Evolutionary conservation across 2,329 filamentous ascomycete species (phyloP).

Genomic region (Incumbomyces delicatus): DNA sequence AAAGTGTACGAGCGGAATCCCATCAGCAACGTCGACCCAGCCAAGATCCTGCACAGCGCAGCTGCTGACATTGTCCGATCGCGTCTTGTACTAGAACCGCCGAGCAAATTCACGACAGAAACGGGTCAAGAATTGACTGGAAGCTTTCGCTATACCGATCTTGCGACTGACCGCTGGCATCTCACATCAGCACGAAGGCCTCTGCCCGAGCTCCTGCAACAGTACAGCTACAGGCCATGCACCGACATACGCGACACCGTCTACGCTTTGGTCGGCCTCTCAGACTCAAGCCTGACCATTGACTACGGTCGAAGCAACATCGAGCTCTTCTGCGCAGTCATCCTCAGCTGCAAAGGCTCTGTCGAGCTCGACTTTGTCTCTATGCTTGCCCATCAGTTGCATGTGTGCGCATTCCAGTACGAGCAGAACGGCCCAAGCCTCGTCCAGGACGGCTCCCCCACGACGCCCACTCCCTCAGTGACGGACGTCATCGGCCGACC

Average conservation of each 20-base stretch:
- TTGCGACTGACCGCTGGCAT: slow-evolving; percentile 1
- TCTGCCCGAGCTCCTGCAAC: background rate
- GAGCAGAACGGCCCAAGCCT: background rate
- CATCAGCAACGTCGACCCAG: background rate
- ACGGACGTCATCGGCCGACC: background rate
- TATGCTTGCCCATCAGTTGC: background rate
- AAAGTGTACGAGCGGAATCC: background rate
- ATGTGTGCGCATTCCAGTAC: slow-evolving; percentile 3
- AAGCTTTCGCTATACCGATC: slow-evolving; percentile 5
- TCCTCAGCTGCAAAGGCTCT: slow-evolving; percentile 6
- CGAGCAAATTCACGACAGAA: background rate
- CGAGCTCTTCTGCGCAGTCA: slow-evolving; percentile 6
- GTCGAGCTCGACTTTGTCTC: slow-evolving; percentile 5
- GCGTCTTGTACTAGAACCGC: slow-evolving; percentile 3
- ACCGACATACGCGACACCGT: slow-evolving; percentile 1
- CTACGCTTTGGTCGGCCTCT: slow-evolving; percentile 4
- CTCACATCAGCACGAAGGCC: background rate
- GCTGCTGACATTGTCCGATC: slow-evolving; percentile 1
- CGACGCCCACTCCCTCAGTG: background rate
- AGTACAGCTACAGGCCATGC: background rate
- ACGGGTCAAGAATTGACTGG: background rate
- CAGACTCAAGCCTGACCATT: background rate
- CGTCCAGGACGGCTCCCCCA: background rate
- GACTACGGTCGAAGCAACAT: slow-evolving; percentile 7
- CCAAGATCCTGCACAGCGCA: background rate